Evolutionary conservation across 352 stramenopile species (phyloP).

Genomic region (Phytophthora europaea): DNA sequence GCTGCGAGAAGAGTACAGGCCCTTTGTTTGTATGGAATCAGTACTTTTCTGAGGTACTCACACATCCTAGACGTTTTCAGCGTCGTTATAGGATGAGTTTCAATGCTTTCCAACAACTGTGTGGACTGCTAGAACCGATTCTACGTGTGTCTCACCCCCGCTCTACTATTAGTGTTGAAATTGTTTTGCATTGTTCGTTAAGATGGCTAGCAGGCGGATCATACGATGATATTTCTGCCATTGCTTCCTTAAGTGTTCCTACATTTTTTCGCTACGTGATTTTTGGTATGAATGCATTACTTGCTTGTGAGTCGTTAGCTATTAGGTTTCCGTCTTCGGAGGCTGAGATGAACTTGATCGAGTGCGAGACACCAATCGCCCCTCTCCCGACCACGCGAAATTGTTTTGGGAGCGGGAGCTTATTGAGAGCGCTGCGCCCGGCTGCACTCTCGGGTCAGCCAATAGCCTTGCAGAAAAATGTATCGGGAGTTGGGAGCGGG

Average conservation of each 20-base stretch:
- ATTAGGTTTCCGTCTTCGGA: neutral
- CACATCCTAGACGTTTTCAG: neutral
- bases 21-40: neutral
- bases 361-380: neutral
- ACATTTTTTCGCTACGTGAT: neutral
- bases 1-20: neutral
- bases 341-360: neutral
- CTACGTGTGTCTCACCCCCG: neutral
- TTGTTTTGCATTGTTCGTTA: neutral
- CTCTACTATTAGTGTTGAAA: neutral
- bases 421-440: neutral
- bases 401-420: neutral
- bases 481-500: neutral
- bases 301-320: neutral
- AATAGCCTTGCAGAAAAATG: neutral
- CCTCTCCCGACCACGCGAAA: neutral
- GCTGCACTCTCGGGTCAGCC: neutral
- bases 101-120: neutral
- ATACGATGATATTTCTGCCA: neutral
- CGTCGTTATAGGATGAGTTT: neutral
- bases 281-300: neutral
- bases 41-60: neutral
- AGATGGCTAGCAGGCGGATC: neutral
- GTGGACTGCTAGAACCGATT: neutral
- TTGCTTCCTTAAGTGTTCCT: neutral